A percentile compares a stretch with the other conserved stretches of the same genome.
phyloP scores from a whole-genome alignment of 2,329 filamentous ascomycete species.

The Aureobasidium sp. region DNA sequence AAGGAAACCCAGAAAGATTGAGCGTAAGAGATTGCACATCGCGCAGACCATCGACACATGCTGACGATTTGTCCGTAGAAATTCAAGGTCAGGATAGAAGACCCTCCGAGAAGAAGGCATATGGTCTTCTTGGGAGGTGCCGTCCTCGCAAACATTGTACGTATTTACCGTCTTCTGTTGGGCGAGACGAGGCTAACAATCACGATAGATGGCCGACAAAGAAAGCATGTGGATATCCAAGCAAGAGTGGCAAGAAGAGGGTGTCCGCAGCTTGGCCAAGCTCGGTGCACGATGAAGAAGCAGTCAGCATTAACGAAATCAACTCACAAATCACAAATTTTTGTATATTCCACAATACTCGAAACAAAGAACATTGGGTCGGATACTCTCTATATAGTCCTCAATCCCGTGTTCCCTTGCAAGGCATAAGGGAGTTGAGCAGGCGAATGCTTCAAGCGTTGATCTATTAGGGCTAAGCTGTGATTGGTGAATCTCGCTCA shows the following conservation, averaged over 20 bases:
- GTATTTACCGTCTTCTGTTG: no score
- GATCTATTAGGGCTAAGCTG: no score
- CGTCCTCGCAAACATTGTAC: slow-evolving; percentile 84
- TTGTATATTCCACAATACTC: no score
- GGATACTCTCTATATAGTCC: no score
- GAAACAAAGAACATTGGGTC: no score
- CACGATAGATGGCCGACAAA: slow-evolving; percentile 81
- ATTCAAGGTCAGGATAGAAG: slow-evolving; percentile 99
- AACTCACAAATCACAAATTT: no score
- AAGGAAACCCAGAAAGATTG: slow-evolving; percentile 85
- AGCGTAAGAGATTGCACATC: slow-evolving; percentile 45
- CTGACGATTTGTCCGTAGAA: slow-evolving; percentile 64
- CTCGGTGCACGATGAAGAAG: slow-evolving; percentile 69
- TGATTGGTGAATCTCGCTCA: no score
- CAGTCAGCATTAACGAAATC: background rate
- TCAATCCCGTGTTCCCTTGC: no score
- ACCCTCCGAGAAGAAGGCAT: slow-evolving; percentile 88
- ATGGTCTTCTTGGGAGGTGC: slow-evolving; percentile 99
- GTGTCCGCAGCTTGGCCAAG: slow-evolving; percentile 77
- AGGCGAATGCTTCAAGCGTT: no score
- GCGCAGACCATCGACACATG: background rate
- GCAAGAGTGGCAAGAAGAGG: slow-evolving; percentile 94
- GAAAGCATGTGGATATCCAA: slow-evolving; percentile 99
- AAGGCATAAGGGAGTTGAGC: no score
- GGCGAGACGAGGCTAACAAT: no score